A percentile compares a stretch with the other conserved stretches of the same genome.
Evolutionary conservation across 441 rosid species (phyloP).

Genomic region (Erysimum cheiri): DNA sequence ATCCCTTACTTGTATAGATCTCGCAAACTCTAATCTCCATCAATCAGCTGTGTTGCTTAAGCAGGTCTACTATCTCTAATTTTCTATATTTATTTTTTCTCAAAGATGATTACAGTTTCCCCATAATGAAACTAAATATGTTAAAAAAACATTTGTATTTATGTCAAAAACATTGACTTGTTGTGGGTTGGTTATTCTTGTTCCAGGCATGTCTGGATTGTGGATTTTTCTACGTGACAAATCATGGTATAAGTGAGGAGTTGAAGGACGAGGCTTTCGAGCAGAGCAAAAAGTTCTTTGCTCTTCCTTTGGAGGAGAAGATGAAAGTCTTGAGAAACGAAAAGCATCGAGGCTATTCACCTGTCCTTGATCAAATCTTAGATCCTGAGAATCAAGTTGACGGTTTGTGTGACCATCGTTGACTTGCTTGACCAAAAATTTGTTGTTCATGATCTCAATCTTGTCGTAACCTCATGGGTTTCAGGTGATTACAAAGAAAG

Average conservation of each 20-base stretch:
- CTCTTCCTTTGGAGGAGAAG: slow-evolving; percentile 62
- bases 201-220: slow-evolving; percentile 73
- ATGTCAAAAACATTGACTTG: too few species aligned
- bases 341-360: slow-evolving; percentile 76
- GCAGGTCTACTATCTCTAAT: slow-evolving; percentile 50
- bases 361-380: slow-evolving; percentile 61
- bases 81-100: neutral
- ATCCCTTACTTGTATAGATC: slow-evolving; percentile 72
- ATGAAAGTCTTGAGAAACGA: slow-evolving; percentile 76
- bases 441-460: neutral
- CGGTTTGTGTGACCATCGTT: slow-evolving; percentile 51
- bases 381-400: slow-evolving; percentile 75
- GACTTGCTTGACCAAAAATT: slow-evolving; percentile 40
- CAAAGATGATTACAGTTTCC: neutral
- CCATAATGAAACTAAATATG: too few species aligned
- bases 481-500: slow-evolving; percentile 92
- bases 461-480: slow-evolving; percentile 22
- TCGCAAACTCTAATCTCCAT: slow-evolving; percentile 51
- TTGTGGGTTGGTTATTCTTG: neutral
- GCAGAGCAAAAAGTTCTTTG: slow-evolving; percentile 67
- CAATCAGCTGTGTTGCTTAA: slow-evolving; percentile 66
- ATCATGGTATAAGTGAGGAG: slow-evolving; percentile 75
- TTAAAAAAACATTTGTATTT: too few species aligned
- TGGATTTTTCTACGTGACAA: slow-evolving; percentile 82
- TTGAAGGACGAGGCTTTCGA: slow-evolving; percentile 69